A percentile compares a stretch with the other conserved stretches of the same genome.
These are phyloP conservation scores for Pseudopyricularia cyperi DNA, from an alignment of 2,329 filamentous ascomycete genomes.

Conservation along the genomic window DNA sequence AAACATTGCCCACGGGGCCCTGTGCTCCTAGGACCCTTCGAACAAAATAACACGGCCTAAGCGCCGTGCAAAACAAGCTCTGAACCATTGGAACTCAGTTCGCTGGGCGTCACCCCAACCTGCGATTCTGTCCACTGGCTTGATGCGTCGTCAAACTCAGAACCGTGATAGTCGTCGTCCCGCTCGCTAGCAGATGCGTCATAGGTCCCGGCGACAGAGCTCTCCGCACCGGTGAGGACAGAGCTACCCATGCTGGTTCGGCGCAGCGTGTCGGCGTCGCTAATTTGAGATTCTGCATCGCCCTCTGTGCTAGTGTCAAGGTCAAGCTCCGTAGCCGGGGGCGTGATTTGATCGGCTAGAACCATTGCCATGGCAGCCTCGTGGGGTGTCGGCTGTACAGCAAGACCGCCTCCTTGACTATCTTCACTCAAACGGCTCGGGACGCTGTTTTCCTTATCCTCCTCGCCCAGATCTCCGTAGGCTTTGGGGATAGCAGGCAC, in stretches of 20 bases:
- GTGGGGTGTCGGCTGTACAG: neutral
- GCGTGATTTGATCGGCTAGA: neutral
- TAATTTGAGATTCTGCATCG: conserved; percentile 24
- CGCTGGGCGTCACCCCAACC: conserved; percentile 7
- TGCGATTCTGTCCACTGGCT: conserved; percentile 38
- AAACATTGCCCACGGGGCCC: neutral
- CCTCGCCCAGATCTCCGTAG: conserved; percentile 43
- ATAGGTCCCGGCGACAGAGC: conserved; percentile 8
- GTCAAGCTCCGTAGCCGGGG: conserved; percentile 2
- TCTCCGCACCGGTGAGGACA: conserved; percentile 20
- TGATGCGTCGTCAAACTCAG: conserved; percentile 11
- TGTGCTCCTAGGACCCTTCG: neutral
- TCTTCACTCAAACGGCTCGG: conserved; percentile 6
- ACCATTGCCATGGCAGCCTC: conserved; percentile 1
- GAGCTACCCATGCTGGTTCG: conserved; percentile 35
- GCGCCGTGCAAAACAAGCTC: conserved; percentile 11
- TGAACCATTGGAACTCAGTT: neutral
- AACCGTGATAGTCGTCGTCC: conserved; percentile 16
- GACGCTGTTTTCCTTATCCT: conserved; percentile 24
- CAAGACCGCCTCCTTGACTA: conserved; percentile 1
- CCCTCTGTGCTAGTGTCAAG: conserved; percentile 7
- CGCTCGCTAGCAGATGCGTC: conserved; percentile 5
- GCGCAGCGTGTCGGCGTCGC: conserved; percentile 37
- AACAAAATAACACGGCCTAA: neutral
- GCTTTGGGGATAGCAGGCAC: conserved; percentile 19